Conservation (phyloP, 164 flowering plant species). For the Santalum album region DNA sequence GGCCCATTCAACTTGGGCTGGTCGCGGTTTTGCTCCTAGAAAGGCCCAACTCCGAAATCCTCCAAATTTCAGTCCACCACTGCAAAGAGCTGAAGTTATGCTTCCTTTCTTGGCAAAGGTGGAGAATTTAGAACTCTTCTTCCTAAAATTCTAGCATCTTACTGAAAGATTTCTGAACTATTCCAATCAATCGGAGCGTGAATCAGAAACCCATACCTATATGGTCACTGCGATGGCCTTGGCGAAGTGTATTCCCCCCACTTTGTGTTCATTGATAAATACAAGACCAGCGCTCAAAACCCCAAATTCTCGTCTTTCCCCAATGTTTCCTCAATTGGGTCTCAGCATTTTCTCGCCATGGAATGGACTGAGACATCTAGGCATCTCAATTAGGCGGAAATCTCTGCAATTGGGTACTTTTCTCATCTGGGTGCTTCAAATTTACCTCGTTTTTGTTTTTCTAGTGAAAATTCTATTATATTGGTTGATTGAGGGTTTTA, state of each 20-base stretch:
- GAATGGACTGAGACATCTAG: constrained; percentile 56
- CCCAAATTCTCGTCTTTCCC: constrained; percentile 17
- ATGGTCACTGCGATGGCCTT: constrained; percentile 26
- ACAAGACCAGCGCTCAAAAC: constrained; percentile 15
- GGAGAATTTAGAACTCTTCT: too few species aligned
- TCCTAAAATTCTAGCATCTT: too few species aligned
- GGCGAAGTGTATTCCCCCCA: constrained; percentile 9
- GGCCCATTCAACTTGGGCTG: too few species aligned
- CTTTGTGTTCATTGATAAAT: constrained; percentile 14
- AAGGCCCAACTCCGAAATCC: not conserved
- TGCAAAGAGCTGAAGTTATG: not conserved
- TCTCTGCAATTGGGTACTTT: constrained; percentile 23
- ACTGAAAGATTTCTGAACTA: too few species aligned
- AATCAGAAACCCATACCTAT: not conserved
- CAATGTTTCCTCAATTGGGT: constrained; percentile 36
- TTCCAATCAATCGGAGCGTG: not conserved
- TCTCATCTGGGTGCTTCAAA: constrained; percentile 5
- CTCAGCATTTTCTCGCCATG: constrained; percentile 31
- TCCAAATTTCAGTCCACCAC: not conserved
- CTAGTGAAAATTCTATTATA: not conserved
- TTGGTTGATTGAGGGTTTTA: constrained; percentile 2
- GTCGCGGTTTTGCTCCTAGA: too few species aligned
- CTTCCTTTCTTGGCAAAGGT: too few species aligned
- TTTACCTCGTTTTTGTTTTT: not conserved
- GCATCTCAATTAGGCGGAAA: constrained; percentile 31